Conservation (phyloP, 2,329 filamentous ascomycete species). For the Bretziella fagacearum region DNA sequence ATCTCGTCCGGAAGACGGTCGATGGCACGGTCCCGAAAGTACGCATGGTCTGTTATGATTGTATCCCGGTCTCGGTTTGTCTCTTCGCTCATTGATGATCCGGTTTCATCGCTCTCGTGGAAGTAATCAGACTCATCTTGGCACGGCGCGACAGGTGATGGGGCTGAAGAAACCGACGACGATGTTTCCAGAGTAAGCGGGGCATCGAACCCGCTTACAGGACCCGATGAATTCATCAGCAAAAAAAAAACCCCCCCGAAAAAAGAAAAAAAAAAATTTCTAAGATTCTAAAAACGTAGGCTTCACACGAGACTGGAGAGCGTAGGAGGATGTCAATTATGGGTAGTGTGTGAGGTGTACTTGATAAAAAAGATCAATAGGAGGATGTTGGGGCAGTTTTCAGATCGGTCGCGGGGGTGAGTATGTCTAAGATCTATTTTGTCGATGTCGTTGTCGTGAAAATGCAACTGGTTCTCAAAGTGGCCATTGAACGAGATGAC, state of each 20-base stretch:
- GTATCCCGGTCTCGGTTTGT: slow-evolving; percentile 51
- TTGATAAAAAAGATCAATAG: no score
- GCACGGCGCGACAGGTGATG: slow-evolving; percentile 57
- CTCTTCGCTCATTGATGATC: slow-evolving; percentile 66
- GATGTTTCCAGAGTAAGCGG: slow-evolving; percentile 22
- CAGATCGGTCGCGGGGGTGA: no score
- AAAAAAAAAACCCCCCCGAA: no score
- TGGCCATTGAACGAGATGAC: no score
- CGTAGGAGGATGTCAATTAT: no score
- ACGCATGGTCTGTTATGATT: slow-evolving; percentile 44
- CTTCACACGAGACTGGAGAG: background rate
- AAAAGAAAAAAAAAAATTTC: background rate
- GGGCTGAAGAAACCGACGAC: slow-evolving; percentile 48
- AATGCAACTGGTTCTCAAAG: no score
- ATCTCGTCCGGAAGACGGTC: slow-evolving; percentile 83
- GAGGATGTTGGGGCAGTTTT: no score
- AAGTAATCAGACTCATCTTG: slow-evolving; percentile 93
- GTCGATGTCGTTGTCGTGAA: no score
- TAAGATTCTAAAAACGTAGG: background rate
- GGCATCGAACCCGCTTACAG: slow-evolving; percentile 1
- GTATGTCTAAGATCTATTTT: no score
- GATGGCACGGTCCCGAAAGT: slow-evolving; percentile 39
- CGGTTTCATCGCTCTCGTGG: slow-evolving; percentile 73
- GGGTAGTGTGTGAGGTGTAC: no score
- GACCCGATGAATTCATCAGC: background rate